Evolutionary conservation across 139 green algal species (phyloP), one percentile per base, ranked within the genome.

Genomic region (Bryopsis sp.): DNA sequence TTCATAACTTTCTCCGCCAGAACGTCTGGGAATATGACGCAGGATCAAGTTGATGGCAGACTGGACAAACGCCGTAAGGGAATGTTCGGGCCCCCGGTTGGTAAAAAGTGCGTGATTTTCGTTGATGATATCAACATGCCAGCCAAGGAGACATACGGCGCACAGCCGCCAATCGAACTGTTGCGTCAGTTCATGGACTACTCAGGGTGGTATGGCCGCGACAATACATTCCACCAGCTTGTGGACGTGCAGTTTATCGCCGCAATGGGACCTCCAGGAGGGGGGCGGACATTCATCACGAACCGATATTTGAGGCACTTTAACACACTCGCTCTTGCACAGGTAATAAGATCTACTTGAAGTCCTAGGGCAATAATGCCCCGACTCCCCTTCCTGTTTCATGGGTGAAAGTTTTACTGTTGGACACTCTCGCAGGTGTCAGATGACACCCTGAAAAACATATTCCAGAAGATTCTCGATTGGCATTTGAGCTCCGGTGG

Each of bases 111-210:
- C 32, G 72, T 86, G 1, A 65, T 89, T 11, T 92, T 89, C 74
- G 76, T 92, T 22, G 86, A 92, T 48, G 86, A 92, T 73, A 75
- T 92, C 36, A 92, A 92, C 81, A 92, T 92, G 86, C 86, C 86
- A 22, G 67, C 78, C 39, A 85, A 83, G 73, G 85, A 91, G 74
- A 76, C 74, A 39, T 92, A 88, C 54, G 82, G 81, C 34, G 84
- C 86, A 0, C 85, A 91, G 82, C 85, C 85, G 6, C 82, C 85
- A 28, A 81, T 92, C 29, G 85, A 92, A 76, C 74, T 92, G 69
- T 75, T 92, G 71, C 74, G 85, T 19, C 85, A 92, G 77, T 77
- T 62, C 47, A 76, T 84, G 66, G 85, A 92, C 72, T 76, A 86
- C 66, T 39, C 58, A 31, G 83, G 85, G 22, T 89, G 85, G 83